phyloP scores from a whole-genome alignment of 768 basidiomycete genomes.

The Mycena crocata region DNA sequence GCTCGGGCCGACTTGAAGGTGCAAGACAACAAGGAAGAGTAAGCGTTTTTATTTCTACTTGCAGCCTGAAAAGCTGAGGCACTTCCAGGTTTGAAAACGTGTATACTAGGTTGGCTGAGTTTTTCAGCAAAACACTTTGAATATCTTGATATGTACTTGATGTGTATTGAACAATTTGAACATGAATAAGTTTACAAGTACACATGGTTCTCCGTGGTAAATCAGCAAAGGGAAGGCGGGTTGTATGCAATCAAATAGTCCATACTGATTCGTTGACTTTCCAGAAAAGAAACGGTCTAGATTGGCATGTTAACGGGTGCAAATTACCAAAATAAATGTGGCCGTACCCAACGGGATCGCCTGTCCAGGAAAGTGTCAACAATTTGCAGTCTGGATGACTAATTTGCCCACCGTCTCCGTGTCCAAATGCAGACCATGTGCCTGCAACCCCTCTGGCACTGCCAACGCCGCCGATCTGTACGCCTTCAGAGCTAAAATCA shows the following conservation, averaged over 20 bases:
- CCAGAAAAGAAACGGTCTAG: slow-evolving; percentile 25
- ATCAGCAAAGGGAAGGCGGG: not conserved
- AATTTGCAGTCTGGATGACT: not conserved
- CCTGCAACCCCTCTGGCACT: slow-evolving; percentile 78
- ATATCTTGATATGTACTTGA: not conserved
- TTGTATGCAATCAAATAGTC: no score
- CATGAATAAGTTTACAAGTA: not conserved
- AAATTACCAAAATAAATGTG: not conserved
- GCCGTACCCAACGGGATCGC: slow-evolving; percentile 72
- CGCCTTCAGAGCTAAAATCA: slow-evolving; percentile 67
- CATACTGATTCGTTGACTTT: slow-evolving; percentile 20
- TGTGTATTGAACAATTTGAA: slow-evolving; percentile 4
- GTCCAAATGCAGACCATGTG: slow-evolving; percentile 72
- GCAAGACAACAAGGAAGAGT: slow-evolving; percentile 69
- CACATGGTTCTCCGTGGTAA: not conserved
- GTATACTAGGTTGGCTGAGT: slow-evolving; percentile 45
- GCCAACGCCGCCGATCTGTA: slow-evolving; percentile 73
- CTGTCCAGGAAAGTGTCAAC: slow-evolving; percentile 42
- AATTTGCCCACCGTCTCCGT: slow-evolving; percentile 59
- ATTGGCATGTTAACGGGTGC: not conserved
- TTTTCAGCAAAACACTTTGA: slow-evolving; percentile 24
- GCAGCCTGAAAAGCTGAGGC: no score
- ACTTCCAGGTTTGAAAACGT: slow-evolving; percentile 60
- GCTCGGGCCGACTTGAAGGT: slow-evolving; percentile 69
- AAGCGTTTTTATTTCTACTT: slow-evolving; percentile 27